Conservation (phyloP, 1,284 basidiomycete species). For the Fomes fomentarius region DNA sequence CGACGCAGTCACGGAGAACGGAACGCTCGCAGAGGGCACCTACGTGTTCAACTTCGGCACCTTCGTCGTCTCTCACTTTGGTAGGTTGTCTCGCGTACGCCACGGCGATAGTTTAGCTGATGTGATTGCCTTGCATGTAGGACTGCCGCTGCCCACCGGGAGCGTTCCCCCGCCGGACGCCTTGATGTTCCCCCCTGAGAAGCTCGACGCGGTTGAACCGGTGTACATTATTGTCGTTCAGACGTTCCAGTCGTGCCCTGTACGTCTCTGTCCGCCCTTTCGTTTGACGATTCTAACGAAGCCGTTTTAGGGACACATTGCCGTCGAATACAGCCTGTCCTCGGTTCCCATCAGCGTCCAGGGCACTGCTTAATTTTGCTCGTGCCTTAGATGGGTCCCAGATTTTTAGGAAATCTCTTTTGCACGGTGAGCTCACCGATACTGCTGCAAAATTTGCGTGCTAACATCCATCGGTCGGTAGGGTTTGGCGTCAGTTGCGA, state of each 20-base stretch:
- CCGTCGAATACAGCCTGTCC: constrained; percentile 19
- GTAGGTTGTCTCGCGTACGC: constrained; percentile 5
- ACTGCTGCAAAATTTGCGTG: background rate
- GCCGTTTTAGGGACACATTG: constrained; percentile 13
- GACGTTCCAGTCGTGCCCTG: constrained; percentile 18
- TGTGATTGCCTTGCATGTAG: constrained; percentile 9
- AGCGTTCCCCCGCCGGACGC: constrained; percentile 11
- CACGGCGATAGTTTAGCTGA: background rate
- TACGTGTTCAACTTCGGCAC: constrained; percentile 25
- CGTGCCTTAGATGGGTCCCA: background rate
- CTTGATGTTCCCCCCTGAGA: constrained; percentile 7
- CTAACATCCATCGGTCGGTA: background rate
- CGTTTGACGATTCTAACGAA: background rate
- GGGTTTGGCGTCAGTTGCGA: background rate
- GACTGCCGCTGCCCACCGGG: constrained; percentile 8
- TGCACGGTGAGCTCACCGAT: background rate
- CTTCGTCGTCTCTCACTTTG: constrained; percentile 28
- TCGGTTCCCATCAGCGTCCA: constrained; percentile 11
- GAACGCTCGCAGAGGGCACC: constrained; percentile 22
- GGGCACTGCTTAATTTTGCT: background rate
- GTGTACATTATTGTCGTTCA: constrained; percentile 17
- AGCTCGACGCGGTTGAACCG: background rate
- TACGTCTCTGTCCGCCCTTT: background rate
- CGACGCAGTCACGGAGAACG: constrained; percentile 19
- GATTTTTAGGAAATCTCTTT: background rate